Percentiles rank a stretch among this genome's conserved stretches.
These are phyloP conservation scores for Phytophthora crassamura DNA, from an alignment of 352 stramenopile species.

Conservation along the genomic window DNA sequence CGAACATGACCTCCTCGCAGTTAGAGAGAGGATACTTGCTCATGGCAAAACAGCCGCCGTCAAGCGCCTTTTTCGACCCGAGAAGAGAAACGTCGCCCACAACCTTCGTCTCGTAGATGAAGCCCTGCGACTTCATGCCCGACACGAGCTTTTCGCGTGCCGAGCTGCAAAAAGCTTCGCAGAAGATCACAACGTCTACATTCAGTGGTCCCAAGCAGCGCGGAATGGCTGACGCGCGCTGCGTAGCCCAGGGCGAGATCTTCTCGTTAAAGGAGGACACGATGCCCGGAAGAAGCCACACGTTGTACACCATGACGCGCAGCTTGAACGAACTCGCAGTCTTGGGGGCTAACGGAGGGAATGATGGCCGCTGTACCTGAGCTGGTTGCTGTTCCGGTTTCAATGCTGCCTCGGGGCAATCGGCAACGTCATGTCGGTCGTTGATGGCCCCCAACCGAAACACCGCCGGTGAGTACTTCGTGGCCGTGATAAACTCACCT, in stretches of 20 bases:
- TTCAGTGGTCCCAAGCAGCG: conserved; percentile 43
- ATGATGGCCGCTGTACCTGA: background rate
- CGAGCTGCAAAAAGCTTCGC: conserved; percentile 65
- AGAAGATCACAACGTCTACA: conserved; percentile 76
- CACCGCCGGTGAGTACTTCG: conserved; percentile 51
- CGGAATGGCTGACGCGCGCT: conserved; percentile 65
- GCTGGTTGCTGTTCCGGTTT: conserved; percentile 3
- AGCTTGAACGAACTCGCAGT: conserved; percentile 42
- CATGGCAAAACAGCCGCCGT: conserved; percentile 75
- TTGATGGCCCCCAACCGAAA: conserved; percentile 35
- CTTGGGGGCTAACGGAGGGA: background rate
- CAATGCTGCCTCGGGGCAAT: conserved; percentile 15
- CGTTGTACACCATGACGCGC: conserved; percentile 76
- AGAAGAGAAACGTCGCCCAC: conserved; percentile 57
- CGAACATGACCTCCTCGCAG: conserved; percentile 68
- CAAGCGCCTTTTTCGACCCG: conserved; percentile 65
- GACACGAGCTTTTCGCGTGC: conserved; percentile 54
- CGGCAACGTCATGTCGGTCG: conserved; percentile 1
- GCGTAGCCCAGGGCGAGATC: conserved; percentile 55
- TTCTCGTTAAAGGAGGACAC: conserved; percentile 70
- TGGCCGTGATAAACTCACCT: conserved; percentile 55
- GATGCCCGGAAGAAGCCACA: conserved; percentile 72
- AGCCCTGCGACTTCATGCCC: conserved; percentile 72
- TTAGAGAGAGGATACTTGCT: conserved; percentile 65
- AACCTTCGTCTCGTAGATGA: conserved; percentile 75